Base-by-base conservation (phyloP, 202 grass and related monocot species). In the Hordeum pubiflorum region DNA sequence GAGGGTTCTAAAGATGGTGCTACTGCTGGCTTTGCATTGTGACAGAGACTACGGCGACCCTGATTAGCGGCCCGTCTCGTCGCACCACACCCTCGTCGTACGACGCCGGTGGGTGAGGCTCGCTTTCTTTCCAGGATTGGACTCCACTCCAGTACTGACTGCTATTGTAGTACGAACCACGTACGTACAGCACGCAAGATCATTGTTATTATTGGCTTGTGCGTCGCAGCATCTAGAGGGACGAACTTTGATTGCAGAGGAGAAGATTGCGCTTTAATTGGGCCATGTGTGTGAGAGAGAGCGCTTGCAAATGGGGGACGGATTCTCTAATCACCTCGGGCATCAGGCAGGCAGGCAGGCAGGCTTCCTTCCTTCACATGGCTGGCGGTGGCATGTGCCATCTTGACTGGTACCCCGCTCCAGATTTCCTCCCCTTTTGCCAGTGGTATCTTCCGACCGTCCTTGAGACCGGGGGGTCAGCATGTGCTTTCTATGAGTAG, bases 211-310 rank as follows among this genome's bases (percentile, higher is more conserved):
- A 41, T 70, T 76, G 79, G 75, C 52, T 57, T 70, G 18, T 55
- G 68, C 79, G 31, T 74, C 83, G 23, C 57, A 65, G 82, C 83
- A 85, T 57, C 83, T 8, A 27, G 52, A 78, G 48, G 59, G 74
- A 48, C 4, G 43, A 1, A 69, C 68, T 78, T 82, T 79, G 79
- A 62, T 75, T 80, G 43, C 69, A 33, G 72, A 34, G 69, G 36
- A 27, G 22, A 86, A 75, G 79, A 86, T 63, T 76, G 67, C 63
- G 88, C 80, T 76, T 83, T 86, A 86, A 89, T 83, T 83, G 48
- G 60, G 75, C 80, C 84, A 86, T 86, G 84, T 86, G 83, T 0
- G 34, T 0, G 37, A 38, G 37, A 2, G 60, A 11, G 3, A n/a
- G 24, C 81, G 27, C 74, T 54, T 24, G 48, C 75, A 72, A 46